Conservation (phyloP, 179 eudicot species). For the Heliamphora ciliata region DNA sequence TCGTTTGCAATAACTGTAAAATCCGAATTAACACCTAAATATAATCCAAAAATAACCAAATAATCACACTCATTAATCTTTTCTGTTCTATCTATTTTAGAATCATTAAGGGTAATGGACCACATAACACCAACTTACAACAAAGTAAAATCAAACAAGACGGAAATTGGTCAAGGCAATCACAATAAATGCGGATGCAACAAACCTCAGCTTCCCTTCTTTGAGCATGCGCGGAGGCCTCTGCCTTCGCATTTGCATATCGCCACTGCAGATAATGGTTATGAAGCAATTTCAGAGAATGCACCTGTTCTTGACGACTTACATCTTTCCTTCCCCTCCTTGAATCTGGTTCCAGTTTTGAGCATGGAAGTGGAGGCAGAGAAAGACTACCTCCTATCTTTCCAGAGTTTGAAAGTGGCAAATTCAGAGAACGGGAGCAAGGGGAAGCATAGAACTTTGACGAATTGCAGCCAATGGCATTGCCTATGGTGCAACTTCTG, state of each 20-base stretch:
- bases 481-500: conserved; percentile 7
- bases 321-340: conserved; percentile 41
- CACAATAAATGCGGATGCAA: conserved; percentile 4
- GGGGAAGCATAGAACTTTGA: conserved; percentile 32
- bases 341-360: conserved; percentile 28
- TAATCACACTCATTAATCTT: too few relatives aligned
- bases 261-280: conserved; percentile 67
- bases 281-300: conserved; percentile 49
- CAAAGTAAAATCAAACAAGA: not conserved
- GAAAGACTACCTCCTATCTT: conserved; percentile 39
- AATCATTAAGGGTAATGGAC: not conserved
- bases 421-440: conserved; percentile 50
- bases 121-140: not conserved
- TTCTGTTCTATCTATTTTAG: not conserved
- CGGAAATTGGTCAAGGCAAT: not conserved
- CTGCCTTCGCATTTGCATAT: conserved; percentile 61
- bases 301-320: conserved; percentile 41
- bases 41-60: too few relatives aligned
- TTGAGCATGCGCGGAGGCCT: conserved; percentile 44
- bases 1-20: too few relatives aligned
- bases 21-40: too few relatives aligned
- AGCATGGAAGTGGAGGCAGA: conserved; percentile 47
- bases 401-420: conserved; percentile 25
- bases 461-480: conserved; percentile 11
- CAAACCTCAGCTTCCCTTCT: conserved; percentile 66